Conservation (phyloP, 805 yeast species). For the Deakozyma indianensis region DNA sequence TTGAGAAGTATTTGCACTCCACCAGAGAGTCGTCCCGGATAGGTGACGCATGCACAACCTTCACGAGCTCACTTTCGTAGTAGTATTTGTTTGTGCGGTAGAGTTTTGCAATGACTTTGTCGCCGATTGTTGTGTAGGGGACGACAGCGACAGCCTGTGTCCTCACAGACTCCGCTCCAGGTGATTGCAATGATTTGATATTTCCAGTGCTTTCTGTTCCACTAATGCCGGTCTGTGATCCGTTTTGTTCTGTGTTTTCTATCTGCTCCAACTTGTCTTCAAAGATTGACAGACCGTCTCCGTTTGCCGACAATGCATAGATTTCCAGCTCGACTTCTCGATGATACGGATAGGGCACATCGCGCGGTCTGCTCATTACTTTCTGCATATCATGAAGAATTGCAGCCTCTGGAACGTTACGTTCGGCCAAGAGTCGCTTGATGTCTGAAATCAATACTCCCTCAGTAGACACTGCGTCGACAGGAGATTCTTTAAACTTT, state of each 20-base stretch:
- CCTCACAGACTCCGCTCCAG: constrained; percentile 17
- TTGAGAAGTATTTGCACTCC: constrained; percentile 74
- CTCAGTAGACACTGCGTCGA: constrained; percentile 64
- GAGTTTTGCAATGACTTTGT: constrained; percentile 50
- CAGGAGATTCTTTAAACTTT: constrained; percentile 45
- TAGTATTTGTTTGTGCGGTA: constrained; percentile 65
- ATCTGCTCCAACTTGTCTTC: constrained; percentile 37
- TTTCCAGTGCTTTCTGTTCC: neutral
- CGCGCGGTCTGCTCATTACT: constrained; percentile 37
- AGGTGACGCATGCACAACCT: constrained; percentile 29
- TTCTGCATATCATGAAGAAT: constrained; percentile 52
- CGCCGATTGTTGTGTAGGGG: constrained; percentile 87
- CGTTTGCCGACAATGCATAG: constrained; percentile 52
- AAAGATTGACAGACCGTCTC: constrained; percentile 73
- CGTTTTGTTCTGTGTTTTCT: constrained; percentile 10
- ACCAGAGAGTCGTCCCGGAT: constrained; percentile 45
- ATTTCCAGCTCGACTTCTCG: constrained; percentile 49
- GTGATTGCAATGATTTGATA: constrained; percentile 1
- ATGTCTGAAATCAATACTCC: constrained; percentile 73
- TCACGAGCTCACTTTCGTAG: constrained; percentile 60
- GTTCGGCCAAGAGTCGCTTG: constrained; percentile 34
- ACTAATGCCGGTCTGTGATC: neutral
- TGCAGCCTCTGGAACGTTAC: constrained; percentile 28
- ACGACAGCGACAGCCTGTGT: constrained; percentile 39
- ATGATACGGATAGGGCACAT: constrained; percentile 32